phyloP scores from a whole-genome alignment of 2,329 filamentous ascomycete genomes.

The Scedosporium minutisporum region DNA sequence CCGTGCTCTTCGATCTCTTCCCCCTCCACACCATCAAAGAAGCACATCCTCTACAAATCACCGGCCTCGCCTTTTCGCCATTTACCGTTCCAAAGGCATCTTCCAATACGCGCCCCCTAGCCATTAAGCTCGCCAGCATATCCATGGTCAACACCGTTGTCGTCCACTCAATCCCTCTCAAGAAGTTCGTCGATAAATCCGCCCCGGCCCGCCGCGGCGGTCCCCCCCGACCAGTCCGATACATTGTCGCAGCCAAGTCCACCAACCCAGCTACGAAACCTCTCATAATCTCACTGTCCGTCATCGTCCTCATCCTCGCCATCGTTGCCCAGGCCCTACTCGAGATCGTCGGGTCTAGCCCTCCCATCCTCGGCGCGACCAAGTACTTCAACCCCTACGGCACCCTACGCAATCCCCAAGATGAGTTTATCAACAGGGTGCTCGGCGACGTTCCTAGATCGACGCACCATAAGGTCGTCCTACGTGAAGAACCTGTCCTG shows the following conservation, averaged over 20 bases:
- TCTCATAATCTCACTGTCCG: conserved; percentile 42
- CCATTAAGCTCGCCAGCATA: conserved; percentile 68
- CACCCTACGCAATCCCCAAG: conserved; percentile 4
- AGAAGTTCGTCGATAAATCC: conserved; percentile 28
- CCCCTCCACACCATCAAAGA: conserved; percentile 42
- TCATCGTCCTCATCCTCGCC: conserved; percentile 51
- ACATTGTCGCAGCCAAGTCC: conserved; percentile 56
- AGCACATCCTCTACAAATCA: conserved; percentile 49
- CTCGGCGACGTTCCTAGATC: not conserved
- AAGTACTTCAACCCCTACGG: conserved; percentile 8
- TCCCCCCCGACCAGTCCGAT: conserved; percentile 48
- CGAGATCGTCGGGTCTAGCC: conserved; percentile 50
- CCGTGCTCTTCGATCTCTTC: conserved; percentile 41
- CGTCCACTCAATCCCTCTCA: conserved; percentile 69
- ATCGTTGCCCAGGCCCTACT: conserved; percentile 54
- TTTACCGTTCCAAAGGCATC: conserved; percentile 44
- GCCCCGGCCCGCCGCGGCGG: conserved; percentile 22
- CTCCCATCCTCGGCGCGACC: conserved; percentile 34
- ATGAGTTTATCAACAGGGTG: not conserved
- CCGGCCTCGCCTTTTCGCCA: conserved; percentile 47
- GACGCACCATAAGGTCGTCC: not conserved
- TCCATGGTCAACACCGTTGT: conserved; percentile 71
- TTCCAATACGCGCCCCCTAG: conserved; percentile 17
- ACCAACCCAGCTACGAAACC: conserved; percentile 38
- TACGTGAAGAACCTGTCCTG: conserved; percentile 4